These are phyloP conservation scores for Medicago ruthenica DNA, from an alignment of 306 rosid species.

Conservation along the genomic window DNA sequence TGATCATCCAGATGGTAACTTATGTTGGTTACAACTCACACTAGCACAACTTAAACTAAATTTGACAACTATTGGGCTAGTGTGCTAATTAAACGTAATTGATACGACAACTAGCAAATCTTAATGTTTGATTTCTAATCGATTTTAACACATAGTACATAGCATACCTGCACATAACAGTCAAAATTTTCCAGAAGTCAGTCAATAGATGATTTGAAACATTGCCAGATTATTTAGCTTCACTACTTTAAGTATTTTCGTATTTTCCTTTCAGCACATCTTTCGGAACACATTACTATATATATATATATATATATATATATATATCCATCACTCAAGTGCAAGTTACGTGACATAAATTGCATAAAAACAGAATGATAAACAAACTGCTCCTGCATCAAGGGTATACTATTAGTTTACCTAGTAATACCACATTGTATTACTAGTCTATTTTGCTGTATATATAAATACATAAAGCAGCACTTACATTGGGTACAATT, in stretches of 20 bases:
- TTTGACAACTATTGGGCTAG: no score
- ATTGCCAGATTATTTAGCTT: constrained; percentile 59
- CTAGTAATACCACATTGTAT: neutral
- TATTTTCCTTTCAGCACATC: constrained; percentile 66
- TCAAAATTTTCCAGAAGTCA: constrained; percentile 68
- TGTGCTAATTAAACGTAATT: no score
- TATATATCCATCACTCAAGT: neutral
- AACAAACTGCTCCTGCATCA: neutral
- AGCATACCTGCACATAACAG: constrained; percentile 67
- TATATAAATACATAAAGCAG: neutral
- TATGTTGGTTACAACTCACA: no score
- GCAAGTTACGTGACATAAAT: neutral
- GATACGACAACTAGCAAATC: no score
- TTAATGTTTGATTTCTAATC: no score
- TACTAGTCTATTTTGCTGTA: neutral
- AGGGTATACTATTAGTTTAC: neutral
- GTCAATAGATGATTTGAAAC: constrained; percentile 61
- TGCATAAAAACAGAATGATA: neutral
- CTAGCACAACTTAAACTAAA: no score
- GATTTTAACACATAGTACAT: neutral
- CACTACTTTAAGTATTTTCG: constrained; percentile 66
- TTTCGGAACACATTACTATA: constrained; percentile 13
- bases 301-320: no score
- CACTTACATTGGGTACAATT: neutral
- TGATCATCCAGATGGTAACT: no score